These are phyloP conservation scores for Vaccinium myrtillus DNA, from an alignment of 148 eudicot genomes.

Conservation along the genomic window DNA sequence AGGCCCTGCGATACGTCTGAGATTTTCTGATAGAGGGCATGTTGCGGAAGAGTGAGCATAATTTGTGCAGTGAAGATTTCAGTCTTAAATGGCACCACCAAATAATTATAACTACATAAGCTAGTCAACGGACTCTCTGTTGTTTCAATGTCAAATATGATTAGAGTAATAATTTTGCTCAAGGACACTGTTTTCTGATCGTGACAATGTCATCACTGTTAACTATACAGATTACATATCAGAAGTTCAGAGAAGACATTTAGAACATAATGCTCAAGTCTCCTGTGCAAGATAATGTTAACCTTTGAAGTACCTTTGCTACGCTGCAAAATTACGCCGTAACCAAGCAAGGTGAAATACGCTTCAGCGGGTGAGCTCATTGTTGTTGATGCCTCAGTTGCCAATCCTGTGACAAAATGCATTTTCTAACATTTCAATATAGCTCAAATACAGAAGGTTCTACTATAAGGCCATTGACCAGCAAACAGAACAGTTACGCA, in stretches of 20 bases:
- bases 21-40: neutral
- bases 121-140: neutral
- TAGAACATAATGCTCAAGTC: neutral
- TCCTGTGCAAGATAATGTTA: neutral
- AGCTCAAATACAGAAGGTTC: neutral
- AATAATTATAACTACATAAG: neutral
- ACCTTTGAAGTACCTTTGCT: neutral
- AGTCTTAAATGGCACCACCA: too few relatives aligned
- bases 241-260: neutral
- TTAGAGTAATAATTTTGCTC: neutral
- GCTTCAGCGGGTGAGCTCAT: conserved; percentile 40
- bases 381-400: conserved; percentile 49
- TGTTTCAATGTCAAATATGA: neutral
- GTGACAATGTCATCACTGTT: conserved; percentile 39
- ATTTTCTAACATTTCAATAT: neutral
- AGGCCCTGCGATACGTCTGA: neutral
- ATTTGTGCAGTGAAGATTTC: too few relatives aligned
- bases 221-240: neutral
- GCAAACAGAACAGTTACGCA: neutral
- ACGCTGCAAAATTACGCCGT: conserved; percentile 30
- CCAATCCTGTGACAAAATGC: conserved; percentile 46
- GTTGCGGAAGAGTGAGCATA: neutral
- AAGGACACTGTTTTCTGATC: conserved; percentile 17
- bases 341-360: conserved; percentile 61
- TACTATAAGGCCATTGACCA: neutral